Evolutionary conservation across 371 early-diverging fungal genomes (phyloP), one percentile per base, ranked within the genome.

Genomic region (Rhizopus arrhizus): DNA sequence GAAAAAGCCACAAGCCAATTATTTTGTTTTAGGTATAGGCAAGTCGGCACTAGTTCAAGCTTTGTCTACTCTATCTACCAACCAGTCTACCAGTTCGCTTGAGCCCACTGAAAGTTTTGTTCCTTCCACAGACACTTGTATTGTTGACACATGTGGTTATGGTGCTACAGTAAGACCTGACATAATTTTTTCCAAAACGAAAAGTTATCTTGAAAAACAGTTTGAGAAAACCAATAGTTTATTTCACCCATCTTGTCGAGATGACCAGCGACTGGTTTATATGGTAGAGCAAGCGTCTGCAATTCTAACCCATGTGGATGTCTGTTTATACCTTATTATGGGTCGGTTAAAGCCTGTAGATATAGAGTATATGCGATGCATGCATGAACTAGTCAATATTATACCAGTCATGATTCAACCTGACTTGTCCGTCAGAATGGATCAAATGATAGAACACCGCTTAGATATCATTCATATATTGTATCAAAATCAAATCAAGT

Each of bases 271-370:
- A 10, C 32, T 66, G 15, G 33, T 31, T 1, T 58, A 38, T 5
- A 49, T 66, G n/a, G 11, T 62, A 45, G 16, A 62, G 49, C 53
- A 58, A 35, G 53, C 62, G 5, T 45, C 45, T 12, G 49, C 62
- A 28, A 78, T 74, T 2, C 86, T 89, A 61, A 81, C 79, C 35
- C 83, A 91, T 66, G 74, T 91, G 42, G 90, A 92, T 61, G 82
- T 74, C 5, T 87, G 87, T 64, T 65, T 92, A 11, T 90, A 88
- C 58, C 65, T 87, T 40, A 83, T 87, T 46, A 73, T 85, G 52
- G 85, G 84, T 66, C 75, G 88, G 32, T 42, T 88, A 9, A 87
- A 88, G 65, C 80, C 86, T 38, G 85, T 87, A n/a, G 91, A 91
- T 65, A 69, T 89, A 42, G 90, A 90, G 68, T 90, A 82, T 68